These are phyloP conservation scores for Monilinia laxa DNA, from an alignment of 2,329 filamentous ascomycete species.

Conservation along the genomic window DNA sequence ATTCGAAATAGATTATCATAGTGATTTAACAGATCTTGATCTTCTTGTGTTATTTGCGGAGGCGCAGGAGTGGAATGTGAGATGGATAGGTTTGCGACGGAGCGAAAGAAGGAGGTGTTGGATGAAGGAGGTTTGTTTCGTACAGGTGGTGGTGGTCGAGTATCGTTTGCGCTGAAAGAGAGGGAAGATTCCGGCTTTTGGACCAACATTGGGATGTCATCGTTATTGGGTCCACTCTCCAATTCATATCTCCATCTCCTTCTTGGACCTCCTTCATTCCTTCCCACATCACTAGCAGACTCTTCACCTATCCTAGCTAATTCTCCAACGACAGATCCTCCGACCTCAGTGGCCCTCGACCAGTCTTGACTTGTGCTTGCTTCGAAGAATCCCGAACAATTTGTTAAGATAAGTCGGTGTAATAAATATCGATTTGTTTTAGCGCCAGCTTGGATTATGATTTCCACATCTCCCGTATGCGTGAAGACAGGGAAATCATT, in stretches of 20 bases:
- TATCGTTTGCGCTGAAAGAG: conserved; percentile 55
- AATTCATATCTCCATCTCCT: conserved; percentile 85
- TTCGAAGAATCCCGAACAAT: conserved; percentile 93
- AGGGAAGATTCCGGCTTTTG: conserved; percentile 60
- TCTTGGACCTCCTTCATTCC: conserved; percentile 30
- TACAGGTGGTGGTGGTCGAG: conserved; percentile 49
- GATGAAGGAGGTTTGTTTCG: conserved; percentile 63
- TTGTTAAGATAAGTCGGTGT: conserved; percentile 80
- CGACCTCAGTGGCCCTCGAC: conserved; percentile 46
- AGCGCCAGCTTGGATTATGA: conserved; percentile 68
- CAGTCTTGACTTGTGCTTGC: conserved; percentile 79
- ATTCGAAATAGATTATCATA: conserved; percentile 95
- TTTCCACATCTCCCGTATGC: conserved; percentile 90
- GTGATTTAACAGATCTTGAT: conserved; percentile 79
- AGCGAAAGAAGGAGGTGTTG: conserved; percentile 76
- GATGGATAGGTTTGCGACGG: conserved; percentile 74
- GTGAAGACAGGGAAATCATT: conserved; percentile 94
- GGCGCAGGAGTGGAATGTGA: conserved; percentile 48
- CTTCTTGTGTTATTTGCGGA: conserved; percentile 54
- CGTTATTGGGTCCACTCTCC: conserved; percentile 68
- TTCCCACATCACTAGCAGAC: conserved; percentile 43
- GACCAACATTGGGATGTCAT: conserved; percentile 84
- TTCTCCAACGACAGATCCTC: conserved; percentile 42
- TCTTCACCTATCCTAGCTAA: conserved; percentile 54
- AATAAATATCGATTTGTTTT: conserved; percentile 83